A percentile compares a stretch with the other conserved stretches of the same genome.
Conservation (phyloP, 2,329 filamentous ascomycete genomes). For the Coleophoma cylindrospora region DNA sequence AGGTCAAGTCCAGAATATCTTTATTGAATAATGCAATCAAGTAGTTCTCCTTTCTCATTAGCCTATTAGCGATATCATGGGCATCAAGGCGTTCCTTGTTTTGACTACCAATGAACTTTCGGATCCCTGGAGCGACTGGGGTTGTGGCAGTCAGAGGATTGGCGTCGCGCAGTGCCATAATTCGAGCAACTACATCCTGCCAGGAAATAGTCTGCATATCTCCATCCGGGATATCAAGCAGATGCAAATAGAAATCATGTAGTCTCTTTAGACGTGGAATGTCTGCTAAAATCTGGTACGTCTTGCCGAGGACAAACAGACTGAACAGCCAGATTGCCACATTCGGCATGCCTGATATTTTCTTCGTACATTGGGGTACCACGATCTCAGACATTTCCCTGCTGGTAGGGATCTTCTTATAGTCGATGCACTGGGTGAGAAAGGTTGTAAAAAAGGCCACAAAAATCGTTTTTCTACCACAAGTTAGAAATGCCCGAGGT, state of each 20-base stretch:
- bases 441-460: constrained; percentile 65
- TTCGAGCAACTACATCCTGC: constrained; percentile 64
- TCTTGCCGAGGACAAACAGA: constrained; percentile 58
- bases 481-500: constrained; percentile 5
- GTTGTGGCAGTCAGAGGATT: constrained; percentile 63
- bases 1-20: constrained; percentile 80
- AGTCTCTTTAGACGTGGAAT: constrained; percentile 56
- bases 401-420: constrained; percentile 51
- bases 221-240: constrained; percentile 62
- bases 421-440: constrained; percentile 65
- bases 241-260: constrained; percentile 65
- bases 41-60: constrained; percentile 97
- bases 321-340: constrained; percentile 53
- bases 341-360: constrained; percentile 33
- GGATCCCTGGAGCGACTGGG: constrained; percentile 47
- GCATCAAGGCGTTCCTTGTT: constrained; percentile 94
- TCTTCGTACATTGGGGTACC: constrained; percentile 51
- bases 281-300: constrained; percentile 51
- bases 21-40: constrained; percentile 97
- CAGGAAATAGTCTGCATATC: constrained; percentile 73
- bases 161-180: constrained; percentile 66
- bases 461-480: constrained; percentile 55
- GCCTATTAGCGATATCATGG: constrained; percentile 90
- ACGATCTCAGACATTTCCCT: constrained; percentile 43
- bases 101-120: constrained; percentile 64